A percentile compares a stretch with the other conserved stretches of the same genome.
Evolutionary conservation across 1,139 yeast species (phyloP).

Genomic region (Meyerozyma sp.): DNA sequence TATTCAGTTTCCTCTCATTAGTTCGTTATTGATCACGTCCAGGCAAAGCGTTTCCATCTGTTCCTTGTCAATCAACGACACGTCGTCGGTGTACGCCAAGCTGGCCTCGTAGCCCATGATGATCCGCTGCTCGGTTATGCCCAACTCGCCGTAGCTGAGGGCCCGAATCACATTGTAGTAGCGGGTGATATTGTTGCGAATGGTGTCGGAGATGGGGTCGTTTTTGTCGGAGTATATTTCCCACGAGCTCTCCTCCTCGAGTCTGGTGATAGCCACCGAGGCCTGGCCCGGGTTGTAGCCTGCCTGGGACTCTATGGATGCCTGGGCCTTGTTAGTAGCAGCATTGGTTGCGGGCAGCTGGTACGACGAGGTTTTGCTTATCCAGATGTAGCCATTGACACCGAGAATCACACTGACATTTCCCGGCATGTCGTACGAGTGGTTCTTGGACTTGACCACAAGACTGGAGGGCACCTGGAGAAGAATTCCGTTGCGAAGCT

Average conservation of each 20-base stretch:
- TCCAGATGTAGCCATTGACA: constrained; percentile 92
- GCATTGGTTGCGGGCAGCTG: constrained; percentile 15
- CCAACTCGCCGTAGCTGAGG: constrained; percentile 74
- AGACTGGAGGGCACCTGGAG: constrained; percentile 76
- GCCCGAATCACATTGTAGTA: constrained; percentile 83
- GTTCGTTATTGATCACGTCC: constrained; percentile 68
- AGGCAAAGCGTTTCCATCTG: constrained; percentile 69
- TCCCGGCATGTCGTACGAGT: constrained; percentile 83
- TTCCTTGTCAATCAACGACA: constrained; percentile 69
- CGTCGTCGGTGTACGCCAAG: constrained; percentile 68
- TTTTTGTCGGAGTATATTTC: constrained; percentile 91
- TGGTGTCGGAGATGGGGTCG: constrained; percentile 57
- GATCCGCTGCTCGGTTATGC: constrained; percentile 78
- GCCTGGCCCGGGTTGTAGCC: constrained; percentile 55
- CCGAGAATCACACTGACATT: constrained; percentile 87
- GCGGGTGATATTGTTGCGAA: constrained; percentile 73
- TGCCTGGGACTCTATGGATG: constrained; percentile 38
- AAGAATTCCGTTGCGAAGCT: constrained; percentile 85
- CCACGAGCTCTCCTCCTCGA: constrained; percentile 94
- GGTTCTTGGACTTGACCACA: constrained; percentile 79
- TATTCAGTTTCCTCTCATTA: constrained; percentile 54
- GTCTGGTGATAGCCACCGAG: constrained; percentile 68
- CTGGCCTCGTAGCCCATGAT: constrained; percentile 86
- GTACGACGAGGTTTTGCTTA: constrained; percentile 58
- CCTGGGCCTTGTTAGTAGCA: constrained; percentile 27